Base-by-base conservation (phyloP, 345 rosid species). In the Luvunga scandens region DNA sequence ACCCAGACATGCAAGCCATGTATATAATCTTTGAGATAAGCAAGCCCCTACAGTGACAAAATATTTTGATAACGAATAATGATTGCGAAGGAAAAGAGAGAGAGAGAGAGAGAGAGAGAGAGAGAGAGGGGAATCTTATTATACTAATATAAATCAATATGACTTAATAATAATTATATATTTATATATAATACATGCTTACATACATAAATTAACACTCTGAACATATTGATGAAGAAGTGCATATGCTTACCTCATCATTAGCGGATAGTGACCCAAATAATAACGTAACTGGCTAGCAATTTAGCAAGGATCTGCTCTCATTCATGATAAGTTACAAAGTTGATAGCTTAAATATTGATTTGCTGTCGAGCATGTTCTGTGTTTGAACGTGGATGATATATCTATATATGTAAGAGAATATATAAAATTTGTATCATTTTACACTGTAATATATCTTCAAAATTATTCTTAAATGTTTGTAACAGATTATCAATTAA, bases 321-420 rank as follows among this genome's bases (percentile, higher is more conserved):
- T 12, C 27, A 4, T 59, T 75, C 24, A 13, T 33, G 24, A 21
- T 33, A 31, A 30, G 18, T 75, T 10, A 59, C 60, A 21, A 63
- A 22, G 36, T 45, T 34, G 77, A 21, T 63, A 31, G 28, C 76
- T 36, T 36, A n/a, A 38, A 24, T 68, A 4, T 34, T 71, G 67
- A 48, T 45, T 79, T 66, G 59, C 45, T 78, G 71, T 36, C 56
- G 12, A 53, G 59, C 66, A 64, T 72, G 56, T 72, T 55, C 33
- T 19, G 2, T 62, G 21, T 33, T 36, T 6, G 9, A 59, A 21
- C 2, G 19, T 6, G 4, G 16, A 10, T 4, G 48, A 70, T 28
- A 27, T 42, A 5, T n/a, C n/a, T 0, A 61, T 33, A 33, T 33
- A 0, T 36, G 7, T 12, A 0, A 45, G 50, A 45, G 18, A 13